phyloP scores from a whole-genome alignment of 345 rosid genomes.

The Salix brachista region DNA sequence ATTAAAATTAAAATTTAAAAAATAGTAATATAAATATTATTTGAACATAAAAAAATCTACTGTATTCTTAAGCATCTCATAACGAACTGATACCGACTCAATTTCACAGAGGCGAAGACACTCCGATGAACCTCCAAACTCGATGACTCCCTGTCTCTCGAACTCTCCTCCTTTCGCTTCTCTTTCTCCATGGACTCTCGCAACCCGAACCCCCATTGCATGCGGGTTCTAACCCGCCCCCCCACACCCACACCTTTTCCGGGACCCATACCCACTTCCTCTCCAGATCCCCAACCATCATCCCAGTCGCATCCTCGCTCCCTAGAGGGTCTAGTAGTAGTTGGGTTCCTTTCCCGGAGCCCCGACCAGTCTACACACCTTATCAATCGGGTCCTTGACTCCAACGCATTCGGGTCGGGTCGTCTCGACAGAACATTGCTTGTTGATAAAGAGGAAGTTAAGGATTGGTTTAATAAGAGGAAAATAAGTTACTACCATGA shows the following conservation, averaged over 20 bases:
- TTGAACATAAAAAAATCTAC: no score
- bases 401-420: slow-evolving; percentile 68
- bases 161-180: not conserved
- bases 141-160: not conserved
- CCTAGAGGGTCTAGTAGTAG: slow-evolving; percentile 55
- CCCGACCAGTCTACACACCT: slow-evolving; percentile 57
- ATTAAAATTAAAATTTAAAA: no score
- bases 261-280: slow-evolving; percentile 12
- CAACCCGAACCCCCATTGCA: slow-evolving; percentile 27
- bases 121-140: not conserved
- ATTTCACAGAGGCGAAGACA: not conserved
- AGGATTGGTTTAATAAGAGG: slow-evolving; percentile 59
- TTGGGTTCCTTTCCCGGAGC: slow-evolving; percentile 59
- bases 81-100: no score
- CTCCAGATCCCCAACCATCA: slow-evolving; percentile 23
- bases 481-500: slow-evolving; percentile 65
- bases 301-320: slow-evolving; percentile 27
- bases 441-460: slow-evolving; percentile 38
- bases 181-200: slow-evolving; percentile 40
- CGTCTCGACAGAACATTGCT: slow-evolving; percentile 31
- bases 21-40: no score
- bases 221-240: slow-evolving; percentile 77
- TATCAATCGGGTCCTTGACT: slow-evolving; percentile 60
- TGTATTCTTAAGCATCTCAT: no score
- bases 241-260: slow-evolving; percentile 1